Base-by-base conservation (phyloP, 2,329 filamentous ascomycete genomes). In the Cladosporium halotolerans region DNA sequence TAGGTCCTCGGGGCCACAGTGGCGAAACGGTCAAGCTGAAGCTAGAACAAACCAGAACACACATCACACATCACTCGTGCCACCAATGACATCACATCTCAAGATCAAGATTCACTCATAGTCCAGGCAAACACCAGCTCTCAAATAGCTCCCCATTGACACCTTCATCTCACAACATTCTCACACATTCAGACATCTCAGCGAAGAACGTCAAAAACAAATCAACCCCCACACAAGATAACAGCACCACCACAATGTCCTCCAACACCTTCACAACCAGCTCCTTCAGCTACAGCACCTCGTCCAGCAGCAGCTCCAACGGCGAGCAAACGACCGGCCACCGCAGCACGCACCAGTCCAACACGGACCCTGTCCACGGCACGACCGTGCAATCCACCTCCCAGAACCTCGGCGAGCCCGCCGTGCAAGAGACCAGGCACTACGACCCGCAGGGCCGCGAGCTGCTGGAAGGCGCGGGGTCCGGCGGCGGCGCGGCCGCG, bases 381-480 rank as follows among this genome's bases (percentile, higher is more conserved):
- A 64, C 61, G 11, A 64, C 60, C 3, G 59, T 65, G 8, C 59
- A 56, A 23, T 61, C 62, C 6, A 57, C 64, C 11, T 59, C 55
- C 0, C 67, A 69, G 43, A 64, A 62, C 41, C 28, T 65, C 6
- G 66, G 67, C 16, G 58, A 67, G 46, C 62, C 64, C 2, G 54
- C 55, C 1, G 45, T 66, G 8, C 45, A 62, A 40, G 61, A 68
- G 42, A 63, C 59, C 11, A 56, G 58, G 13, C 61, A 61, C 44
- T 70, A 60, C 48, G 67, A 69, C 52, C 28, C 58, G 1, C 52
- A 61, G 38, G 68, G 68, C 14, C 63, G 62, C 13, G 59, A 66
- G 56, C 41, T 65, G 23, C 48, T 64, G 9, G 55, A 47, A 16
- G 56, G 57, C 14, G 36, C 51, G 5, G 48, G 40, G 9, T 42